phyloP scores from a whole-genome alignment of 495 filamentous ascomycete species.

The Talaromyces borbonicus region DNA sequence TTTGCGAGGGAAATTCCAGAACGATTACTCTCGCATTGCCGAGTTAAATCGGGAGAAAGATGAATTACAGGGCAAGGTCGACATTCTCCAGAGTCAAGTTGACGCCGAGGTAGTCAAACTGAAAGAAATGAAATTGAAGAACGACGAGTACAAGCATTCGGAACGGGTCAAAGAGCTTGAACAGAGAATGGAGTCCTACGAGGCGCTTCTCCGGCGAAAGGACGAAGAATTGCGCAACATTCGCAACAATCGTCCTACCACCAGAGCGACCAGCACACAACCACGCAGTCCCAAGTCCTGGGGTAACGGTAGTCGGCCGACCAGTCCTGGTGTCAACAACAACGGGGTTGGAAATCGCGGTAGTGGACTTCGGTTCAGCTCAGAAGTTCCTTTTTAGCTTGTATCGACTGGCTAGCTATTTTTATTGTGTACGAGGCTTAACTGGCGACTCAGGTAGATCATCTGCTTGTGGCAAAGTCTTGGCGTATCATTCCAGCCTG shows the following conservation, averaged over 20 bases:
- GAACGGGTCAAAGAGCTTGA: constrained; percentile 42
- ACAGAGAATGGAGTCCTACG: constrained; percentile 22
- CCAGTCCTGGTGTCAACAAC: constrained; percentile 33
- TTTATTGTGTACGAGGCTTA: too few species aligned
- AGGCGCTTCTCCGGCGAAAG: constrained; percentile 44
- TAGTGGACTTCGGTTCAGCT: constrained; percentile 33
- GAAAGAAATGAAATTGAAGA: constrained; percentile 39
- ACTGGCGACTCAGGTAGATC: too few species aligned
- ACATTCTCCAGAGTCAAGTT: constrained; percentile 39
- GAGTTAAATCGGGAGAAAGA: constrained; percentile 42
- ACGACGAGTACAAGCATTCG: constrained; percentile 26
- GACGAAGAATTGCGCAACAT: constrained; percentile 54
- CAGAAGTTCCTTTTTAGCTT: constrained; percentile 25
- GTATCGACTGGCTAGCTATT: not conserved
- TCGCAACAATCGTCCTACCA: constrained; percentile 37
- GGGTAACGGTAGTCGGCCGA: constrained; percentile 30
- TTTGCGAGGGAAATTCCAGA: constrained; percentile 51
- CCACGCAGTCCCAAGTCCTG: constrained; percentile 34
- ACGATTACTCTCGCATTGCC: constrained; percentile 44
- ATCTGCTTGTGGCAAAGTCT: too few species aligned
- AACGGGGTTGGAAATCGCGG: constrained; percentile 21
- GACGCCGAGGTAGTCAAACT: constrained; percentile 40
- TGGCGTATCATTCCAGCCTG: too few species aligned
- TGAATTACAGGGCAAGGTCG: constrained; percentile 37
- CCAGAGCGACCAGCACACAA: constrained; percentile 36